Evolutionary conservation across 345 rosid genomes (phyloP).

Genomic region (Camelina sativa): DNA sequence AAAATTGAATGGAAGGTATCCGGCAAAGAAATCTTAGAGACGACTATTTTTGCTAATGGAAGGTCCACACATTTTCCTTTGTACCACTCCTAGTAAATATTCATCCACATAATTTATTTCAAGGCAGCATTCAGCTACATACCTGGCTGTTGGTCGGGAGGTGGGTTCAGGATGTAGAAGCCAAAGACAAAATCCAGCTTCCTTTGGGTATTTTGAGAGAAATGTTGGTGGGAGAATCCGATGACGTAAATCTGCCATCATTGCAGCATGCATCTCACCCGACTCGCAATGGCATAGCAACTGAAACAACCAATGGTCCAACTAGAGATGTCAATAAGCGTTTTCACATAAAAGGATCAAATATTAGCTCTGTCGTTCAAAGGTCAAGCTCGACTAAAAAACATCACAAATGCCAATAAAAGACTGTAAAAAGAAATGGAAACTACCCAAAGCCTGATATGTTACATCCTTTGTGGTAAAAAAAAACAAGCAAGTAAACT

Average conservation of each 20-base stretch:
- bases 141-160: conserved; percentile 84
- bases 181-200: conserved; percentile 87
- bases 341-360: background rate
- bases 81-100: conserved; percentile 29
- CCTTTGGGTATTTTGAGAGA: conserved; percentile 64
- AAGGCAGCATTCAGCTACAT: conserved; percentile 31
- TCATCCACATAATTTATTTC: background rate
- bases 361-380: conserved; percentile 17
- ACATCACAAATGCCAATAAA: conserved; percentile 1
- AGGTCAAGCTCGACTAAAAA: conserved; percentile 15
- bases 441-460: conserved; percentile 10
- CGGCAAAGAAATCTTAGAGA: background rate
- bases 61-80: conserved; percentile 14
- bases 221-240: conserved; percentile 69
- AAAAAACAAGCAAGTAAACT: background rate
- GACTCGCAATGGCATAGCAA: conserved; percentile 63
- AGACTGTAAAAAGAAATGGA: background rate
- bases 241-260: conserved; percentile 63
- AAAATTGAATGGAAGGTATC: too few species aligned
- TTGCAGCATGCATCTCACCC: conserved; percentile 50
- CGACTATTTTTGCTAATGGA: background rate
- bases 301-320: conserved; percentile 54
- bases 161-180: conserved; percentile 78
- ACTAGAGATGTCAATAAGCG: conserved; percentile 33
- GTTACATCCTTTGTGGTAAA: background rate